These are phyloP conservation scores for Citeromyces nyonsensis DNA, from an alignment of 805 yeast genomes.

Conservation along the genomic window DNA sequence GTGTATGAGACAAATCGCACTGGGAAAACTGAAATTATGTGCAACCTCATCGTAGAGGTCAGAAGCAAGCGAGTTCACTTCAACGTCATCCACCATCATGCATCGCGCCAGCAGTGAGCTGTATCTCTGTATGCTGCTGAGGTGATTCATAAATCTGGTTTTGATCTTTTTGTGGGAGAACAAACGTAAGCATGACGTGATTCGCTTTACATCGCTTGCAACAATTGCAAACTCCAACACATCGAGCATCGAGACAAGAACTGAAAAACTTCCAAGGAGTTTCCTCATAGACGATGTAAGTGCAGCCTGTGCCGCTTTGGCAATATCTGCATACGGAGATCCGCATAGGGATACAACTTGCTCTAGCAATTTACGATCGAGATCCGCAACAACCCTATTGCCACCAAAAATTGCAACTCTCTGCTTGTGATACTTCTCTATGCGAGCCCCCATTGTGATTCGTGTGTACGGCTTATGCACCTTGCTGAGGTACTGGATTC, in stretches of 20 bases:
- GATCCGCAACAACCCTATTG: conserved; percentile 48
- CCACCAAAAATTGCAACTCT: conserved; percentile 61
- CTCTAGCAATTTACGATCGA: conserved; percentile 45
- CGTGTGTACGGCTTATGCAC: conserved; percentile 62
- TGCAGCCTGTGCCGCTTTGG: conserved; percentile 52
- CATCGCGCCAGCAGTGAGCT: conserved; percentile 36
- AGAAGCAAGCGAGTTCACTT: conserved; percentile 39
- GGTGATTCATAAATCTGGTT: conserved; percentile 42
- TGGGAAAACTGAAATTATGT: conserved; percentile 28
- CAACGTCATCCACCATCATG: conserved; percentile 35
- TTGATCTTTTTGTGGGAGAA: conserved; percentile 43
- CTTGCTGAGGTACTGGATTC: conserved; percentile 48
- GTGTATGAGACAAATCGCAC: conserved; percentile 35
- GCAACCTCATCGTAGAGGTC: conserved; percentile 27
- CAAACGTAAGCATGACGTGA: conserved; percentile 49
- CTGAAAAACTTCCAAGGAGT: conserved; percentile 49
- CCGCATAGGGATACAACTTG: conserved; percentile 53
- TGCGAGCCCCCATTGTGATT: conserved; percentile 57
- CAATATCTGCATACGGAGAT: conserved; percentile 57
- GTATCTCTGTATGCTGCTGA: conserved; percentile 28
- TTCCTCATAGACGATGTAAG: conserved; percentile 57
- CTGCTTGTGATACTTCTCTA: conserved; percentile 60
- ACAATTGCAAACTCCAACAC: conserved; percentile 32
- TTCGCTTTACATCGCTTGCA: conserved; percentile 29
- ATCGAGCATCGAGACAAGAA: conserved; percentile 33